Percentiles rank a stretch among this genome's conserved stretches.
Conservation (phyloP, 345 rosid genomes). For the Populus deltoides region DNA sequence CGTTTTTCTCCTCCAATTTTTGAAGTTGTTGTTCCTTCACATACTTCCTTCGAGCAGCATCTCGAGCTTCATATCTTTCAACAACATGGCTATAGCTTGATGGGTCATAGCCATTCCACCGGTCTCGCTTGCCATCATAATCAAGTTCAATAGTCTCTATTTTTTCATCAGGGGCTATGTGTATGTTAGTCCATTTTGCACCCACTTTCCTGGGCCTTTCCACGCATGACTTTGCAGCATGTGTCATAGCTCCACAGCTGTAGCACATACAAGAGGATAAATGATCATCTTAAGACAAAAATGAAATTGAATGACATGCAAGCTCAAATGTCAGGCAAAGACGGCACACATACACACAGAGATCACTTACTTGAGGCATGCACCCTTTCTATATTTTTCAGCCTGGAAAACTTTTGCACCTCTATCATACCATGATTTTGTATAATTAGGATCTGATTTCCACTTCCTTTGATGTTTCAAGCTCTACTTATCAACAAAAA, state of each 20-base stretch:
- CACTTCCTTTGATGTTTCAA: constrained; percentile 86
- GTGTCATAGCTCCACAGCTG: constrained; percentile 58
- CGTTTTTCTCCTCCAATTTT: constrained; percentile 77
- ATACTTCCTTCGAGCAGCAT: constrained; percentile 67
- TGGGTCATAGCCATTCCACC: constrained; percentile 88
- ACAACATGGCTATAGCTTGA: constrained; percentile 63
- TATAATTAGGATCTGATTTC: constrained; percentile 77
- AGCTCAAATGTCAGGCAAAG: not conserved
- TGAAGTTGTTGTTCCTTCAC: constrained; percentile 77
- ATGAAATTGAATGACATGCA: not conserved
- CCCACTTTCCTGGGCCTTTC: constrained; percentile 77
- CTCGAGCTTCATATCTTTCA: constrained; percentile 76
- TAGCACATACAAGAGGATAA: not conserved
- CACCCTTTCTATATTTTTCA: constrained; percentile 68
- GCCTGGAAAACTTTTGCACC: constrained; percentile 71
- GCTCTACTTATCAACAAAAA: constrained; percentile 31
- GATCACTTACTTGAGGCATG: constrained; percentile 57
- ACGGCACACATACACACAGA: not conserved
- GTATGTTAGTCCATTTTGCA: constrained; percentile 65
- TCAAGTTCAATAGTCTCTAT: constrained; percentile 76
- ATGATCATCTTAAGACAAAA: not conserved
- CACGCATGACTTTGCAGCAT: constrained; percentile 58
- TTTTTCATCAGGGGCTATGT: constrained; percentile 86
- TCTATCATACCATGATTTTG: constrained; percentile 71
- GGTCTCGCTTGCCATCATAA: constrained; percentile 84